Conservation (phyloP, 257 asterid species). For the Gynochthodes officinalis region DNA sequence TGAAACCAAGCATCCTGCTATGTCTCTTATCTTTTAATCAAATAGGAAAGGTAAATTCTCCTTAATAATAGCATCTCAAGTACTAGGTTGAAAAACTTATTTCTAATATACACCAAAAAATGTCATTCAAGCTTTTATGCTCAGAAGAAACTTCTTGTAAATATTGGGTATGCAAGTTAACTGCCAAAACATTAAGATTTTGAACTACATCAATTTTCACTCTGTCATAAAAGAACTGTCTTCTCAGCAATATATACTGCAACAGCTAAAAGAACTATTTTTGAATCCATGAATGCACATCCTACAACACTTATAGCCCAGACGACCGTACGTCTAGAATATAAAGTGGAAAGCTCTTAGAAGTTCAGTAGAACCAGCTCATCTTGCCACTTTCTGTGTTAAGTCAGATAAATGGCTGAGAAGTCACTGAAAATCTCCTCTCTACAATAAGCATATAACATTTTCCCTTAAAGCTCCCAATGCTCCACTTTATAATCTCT, state of each 20-base stretch:
- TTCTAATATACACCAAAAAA: background rate
- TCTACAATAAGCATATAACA: background rate
- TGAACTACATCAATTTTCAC: background rate
- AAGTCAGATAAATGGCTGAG: background rate
- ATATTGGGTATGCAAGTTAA: too few relatives aligned
- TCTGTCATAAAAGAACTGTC: background rate
- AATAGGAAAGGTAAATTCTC: background rate
- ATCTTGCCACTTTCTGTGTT: background rate
- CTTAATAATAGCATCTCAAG: background rate
- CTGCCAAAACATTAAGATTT: background rate
- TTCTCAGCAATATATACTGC: background rate
- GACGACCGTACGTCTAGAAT: background rate
- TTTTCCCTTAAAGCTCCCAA: background rate
- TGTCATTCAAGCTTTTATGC: background rate
- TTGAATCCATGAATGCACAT: too few relatives aligned
- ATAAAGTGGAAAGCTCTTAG: background rate
- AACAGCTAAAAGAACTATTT: background rate
- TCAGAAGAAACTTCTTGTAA: background rate
- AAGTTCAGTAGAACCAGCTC: background rate
- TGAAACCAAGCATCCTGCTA: background rate
- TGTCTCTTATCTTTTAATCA: background rate
- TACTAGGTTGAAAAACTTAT: background rate
- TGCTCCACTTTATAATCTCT: background rate
- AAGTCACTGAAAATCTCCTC: background rate
- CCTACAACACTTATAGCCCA: background rate